These are phyloP conservation scores for Boletus eberwhitei DNA, from an alignment of 768 basidiomycete genomes.

Conservation along the genomic window DNA sequence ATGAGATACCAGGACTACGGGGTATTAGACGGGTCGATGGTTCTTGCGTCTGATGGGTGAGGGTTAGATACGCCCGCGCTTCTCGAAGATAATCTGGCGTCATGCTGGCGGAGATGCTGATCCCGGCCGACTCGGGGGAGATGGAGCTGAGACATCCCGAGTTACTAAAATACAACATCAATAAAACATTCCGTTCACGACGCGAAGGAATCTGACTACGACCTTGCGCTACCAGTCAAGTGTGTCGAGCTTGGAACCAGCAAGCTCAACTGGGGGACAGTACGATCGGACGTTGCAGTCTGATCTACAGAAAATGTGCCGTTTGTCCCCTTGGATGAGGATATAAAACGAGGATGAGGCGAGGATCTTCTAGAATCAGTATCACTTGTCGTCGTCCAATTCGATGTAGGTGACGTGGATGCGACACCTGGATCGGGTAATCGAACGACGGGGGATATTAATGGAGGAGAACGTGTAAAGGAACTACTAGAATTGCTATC, in stretches of 20 bases:
- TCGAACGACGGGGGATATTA: slow-evolving; percentile 29
- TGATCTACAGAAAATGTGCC: slow-evolving; percentile 6
- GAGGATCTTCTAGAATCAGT: slow-evolving; percentile 16
- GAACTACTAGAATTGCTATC: slow-evolving; percentile 23
- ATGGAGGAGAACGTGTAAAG: slow-evolving; percentile 26
- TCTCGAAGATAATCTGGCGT: slow-evolving; percentile 34
- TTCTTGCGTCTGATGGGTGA: slow-evolving; percentile 23
- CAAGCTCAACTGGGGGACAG: slow-evolving; percentile 28
- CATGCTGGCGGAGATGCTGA: slow-evolving; percentile 29
- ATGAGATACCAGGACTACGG: slow-evolving; percentile 23
- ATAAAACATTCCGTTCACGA: not conserved
- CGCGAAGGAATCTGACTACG: not conserved
- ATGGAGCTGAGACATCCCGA: slow-evolving; percentile 30
- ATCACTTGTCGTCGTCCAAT: slow-evolving; percentile 30
- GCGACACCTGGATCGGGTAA: slow-evolving; percentile 24
- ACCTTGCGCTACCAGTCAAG: slow-evolving; percentile 14
- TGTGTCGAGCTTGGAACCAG: slow-evolving; percentile 23
- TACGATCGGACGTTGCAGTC: slow-evolving; percentile 6
- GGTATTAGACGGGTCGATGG: slow-evolving; percentile 7
- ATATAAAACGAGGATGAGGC: slow-evolving; percentile 2
- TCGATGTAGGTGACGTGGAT: slow-evolving; percentile 25
- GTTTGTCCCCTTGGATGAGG: slow-evolving; percentile 11
- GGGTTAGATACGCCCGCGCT: slow-evolving; percentile 31
- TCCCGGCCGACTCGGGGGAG: slow-evolving; percentile 33
- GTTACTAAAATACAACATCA: slow-evolving; percentile 16